Evolutionary conservation across 345 rosid species (phyloP).

Genomic region (Moricandia moricandioides): DNA sequence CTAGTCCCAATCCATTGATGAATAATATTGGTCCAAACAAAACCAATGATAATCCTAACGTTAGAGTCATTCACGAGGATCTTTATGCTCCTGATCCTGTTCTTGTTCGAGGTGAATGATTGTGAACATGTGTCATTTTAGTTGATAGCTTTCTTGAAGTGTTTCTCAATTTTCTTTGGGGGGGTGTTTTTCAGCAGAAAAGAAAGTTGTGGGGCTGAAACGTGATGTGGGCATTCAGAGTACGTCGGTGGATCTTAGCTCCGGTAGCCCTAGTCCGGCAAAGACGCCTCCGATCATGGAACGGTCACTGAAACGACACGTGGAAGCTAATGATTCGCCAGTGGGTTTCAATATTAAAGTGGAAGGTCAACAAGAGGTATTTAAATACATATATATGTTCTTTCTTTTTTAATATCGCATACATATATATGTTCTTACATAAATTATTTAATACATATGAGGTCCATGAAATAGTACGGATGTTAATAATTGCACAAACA

Average conservation of each 20-base stretch:
- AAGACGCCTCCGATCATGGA: conserved; percentile 75
- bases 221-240: conserved; percentile 91
- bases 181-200: conserved; percentile 40
- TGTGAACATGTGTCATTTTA: not conserved
- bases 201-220: conserved; percentile 50
- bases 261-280: conserved; percentile 64
- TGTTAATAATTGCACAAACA: conserved; percentile 20
- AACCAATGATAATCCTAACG: conserved; percentile 33
- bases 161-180: not conserved
- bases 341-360: conserved; percentile 36
- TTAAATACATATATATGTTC: no score
- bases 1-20: conserved; percentile 26
- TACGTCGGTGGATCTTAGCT: conserved; percentile 53
- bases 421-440: no score
- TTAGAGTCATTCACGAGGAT: conserved; percentile 36
- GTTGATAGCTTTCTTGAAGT: not conserved
- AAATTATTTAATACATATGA: not conserved
- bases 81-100: conserved; percentile 30
- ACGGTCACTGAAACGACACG: conserved; percentile 45
- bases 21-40: conserved; percentile 31
- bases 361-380: conserved; percentile 49
- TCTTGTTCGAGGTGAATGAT: conserved; percentile 24
- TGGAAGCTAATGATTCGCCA: conserved; percentile 48
- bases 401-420: no score
- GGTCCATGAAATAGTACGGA: conserved; percentile 23